Evolutionary conservation across 768 basidiomycete genomes (phyloP).

Genomic region (Coprinopsis marcescibilis): DNA sequence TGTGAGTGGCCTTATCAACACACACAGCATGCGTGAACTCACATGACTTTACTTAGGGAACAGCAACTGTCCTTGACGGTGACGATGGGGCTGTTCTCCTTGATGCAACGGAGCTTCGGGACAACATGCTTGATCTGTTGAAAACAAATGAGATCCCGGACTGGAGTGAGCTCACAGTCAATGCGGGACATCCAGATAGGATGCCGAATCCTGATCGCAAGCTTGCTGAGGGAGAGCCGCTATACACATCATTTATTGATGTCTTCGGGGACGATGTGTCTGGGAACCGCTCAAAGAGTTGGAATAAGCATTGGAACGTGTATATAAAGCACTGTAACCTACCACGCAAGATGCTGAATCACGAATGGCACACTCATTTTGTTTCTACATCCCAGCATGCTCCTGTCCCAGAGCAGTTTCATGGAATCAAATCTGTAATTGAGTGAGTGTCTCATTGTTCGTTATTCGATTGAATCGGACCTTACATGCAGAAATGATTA

Average conservation of each 20-base stretch:
- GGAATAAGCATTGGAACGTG: slow-evolving; percentile 40
- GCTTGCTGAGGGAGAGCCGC: slow-evolving; percentile 23
- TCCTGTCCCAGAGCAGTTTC: slow-evolving; percentile 31
- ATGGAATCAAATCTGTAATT: slow-evolving; percentile 25
- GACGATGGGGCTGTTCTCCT: slow-evolving; percentile 13
- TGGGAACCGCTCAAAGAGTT: slow-evolving; percentile 37
- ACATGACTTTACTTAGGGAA: neutral
- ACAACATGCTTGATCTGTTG: slow-evolving; percentile 18
- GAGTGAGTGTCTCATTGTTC: slow-evolving; percentile 19
- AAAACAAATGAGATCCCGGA: slow-evolving; percentile 15
- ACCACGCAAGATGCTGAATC: slow-evolving; percentile 27
- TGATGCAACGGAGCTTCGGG: slow-evolving; percentile 11
- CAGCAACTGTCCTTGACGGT: slow-evolving; percentile 12
- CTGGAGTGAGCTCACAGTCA: slow-evolving; percentile 17
- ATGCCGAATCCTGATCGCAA: slow-evolving; percentile 30
- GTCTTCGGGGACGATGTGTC: slow-evolving; percentile 38
- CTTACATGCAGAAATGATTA: too few relatives aligned
- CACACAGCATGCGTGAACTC: neutral
- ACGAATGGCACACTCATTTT: slow-evolving; percentile 33
- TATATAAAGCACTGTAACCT: slow-evolving; percentile 33
- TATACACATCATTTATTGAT: slow-evolving; percentile 27
- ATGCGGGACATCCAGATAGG: slow-evolving; percentile 14
- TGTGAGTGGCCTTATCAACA: slow-evolving; percentile 1
- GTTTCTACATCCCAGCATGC: slow-evolving; percentile 34
- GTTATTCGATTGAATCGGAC: neutral